These are phyloP conservation scores for Xylaria sp. DNA, from an alignment of 2,329 filamentous ascomycete genomes.

Conservation along the genomic window DNA sequence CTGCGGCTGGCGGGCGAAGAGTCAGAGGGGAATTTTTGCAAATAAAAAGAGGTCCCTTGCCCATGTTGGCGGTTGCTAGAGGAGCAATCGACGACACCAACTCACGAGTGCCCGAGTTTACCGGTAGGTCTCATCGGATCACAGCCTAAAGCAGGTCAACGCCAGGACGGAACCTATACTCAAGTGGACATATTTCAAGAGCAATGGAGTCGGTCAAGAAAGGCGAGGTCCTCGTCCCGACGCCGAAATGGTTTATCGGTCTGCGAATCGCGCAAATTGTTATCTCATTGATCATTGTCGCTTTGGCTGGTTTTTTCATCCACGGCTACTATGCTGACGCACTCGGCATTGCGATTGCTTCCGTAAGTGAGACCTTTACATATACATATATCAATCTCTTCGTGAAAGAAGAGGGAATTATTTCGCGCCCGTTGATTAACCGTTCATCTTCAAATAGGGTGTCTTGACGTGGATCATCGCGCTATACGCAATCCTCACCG, in stretches of 20 bases:
- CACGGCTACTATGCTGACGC: constrained; percentile 55
- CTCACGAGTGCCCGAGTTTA: not conserved
- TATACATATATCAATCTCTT: not conserved
- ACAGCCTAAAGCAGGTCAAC: not conserved
- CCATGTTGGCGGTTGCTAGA: not conserved
- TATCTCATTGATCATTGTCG: constrained; percentile 57
- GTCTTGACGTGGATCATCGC: constrained; percentile 60
- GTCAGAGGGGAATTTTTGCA: constrained; percentile 13
- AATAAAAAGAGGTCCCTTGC: constrained; percentile 25
- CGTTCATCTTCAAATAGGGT: constrained; percentile 48
- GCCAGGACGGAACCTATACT: not conserved
- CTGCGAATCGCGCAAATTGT: constrained; percentile 57
- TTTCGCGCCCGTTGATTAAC: constrained; percentile 2
- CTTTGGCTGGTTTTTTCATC: constrained; percentile 56
- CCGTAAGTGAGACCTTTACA: constrained; percentile 49
- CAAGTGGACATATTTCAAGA: not conserved
- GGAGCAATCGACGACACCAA: not conserved
- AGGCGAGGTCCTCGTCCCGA: constrained; percentile 51
- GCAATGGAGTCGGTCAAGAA: constrained; percentile 43
- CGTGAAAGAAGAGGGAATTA: not conserved
- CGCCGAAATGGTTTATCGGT: constrained; percentile 58
- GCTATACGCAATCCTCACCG: constrained; percentile 56
- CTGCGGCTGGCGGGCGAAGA: constrained; percentile 4
- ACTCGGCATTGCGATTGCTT: constrained; percentile 56
- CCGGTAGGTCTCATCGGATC: not conserved